Conservation (phyloP, 2,329 filamentous ascomycete genomes). For the Beauveria bassiana region DNA sequence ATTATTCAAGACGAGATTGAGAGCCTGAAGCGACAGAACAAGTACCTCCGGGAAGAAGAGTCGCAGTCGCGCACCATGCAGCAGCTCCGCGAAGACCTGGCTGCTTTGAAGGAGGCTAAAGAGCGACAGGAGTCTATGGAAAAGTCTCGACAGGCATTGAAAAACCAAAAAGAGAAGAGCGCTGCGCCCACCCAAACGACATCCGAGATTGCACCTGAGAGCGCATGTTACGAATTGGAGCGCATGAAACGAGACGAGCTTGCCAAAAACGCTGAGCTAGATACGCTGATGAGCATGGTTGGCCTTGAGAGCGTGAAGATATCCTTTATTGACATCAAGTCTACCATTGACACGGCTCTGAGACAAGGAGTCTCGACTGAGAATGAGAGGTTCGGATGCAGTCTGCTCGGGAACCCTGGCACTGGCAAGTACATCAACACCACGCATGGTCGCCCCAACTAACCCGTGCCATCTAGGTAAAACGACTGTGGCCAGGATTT, state of each 20-base stretch:
- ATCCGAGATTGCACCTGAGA: not conserved
- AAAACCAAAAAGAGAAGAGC: not conserved
- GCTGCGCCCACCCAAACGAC: not conserved
- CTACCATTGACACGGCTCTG: constrained; percentile 50
- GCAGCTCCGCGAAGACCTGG: constrained; percentile 40
- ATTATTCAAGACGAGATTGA: constrained; percentile 47
- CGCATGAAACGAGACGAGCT: constrained; percentile 46
- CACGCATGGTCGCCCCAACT: not conserved
- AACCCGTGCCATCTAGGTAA: constrained; percentile 36
- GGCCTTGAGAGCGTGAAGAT: constrained; percentile 63
- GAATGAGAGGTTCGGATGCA: constrained; percentile 53
- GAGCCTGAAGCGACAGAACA: constrained; percentile 34
- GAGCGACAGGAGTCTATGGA: constrained; percentile 11
- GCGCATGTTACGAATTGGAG: constrained; percentile 51
- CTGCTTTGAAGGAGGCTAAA: constrained; percentile 28
- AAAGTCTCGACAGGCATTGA: constrained; percentile 12
- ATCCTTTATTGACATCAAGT: constrained; percentile 55
- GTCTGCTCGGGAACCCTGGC: constrained; percentile 65
- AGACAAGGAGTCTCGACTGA: constrained; percentile 49
- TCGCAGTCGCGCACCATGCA: constrained; percentile 35
- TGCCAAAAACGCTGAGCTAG: constrained; percentile 45
- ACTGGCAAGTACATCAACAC: constrained; percentile 44
- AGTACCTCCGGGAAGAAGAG: constrained; percentile 36
- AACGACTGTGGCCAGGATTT: constrained; percentile 67
- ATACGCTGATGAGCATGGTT: constrained; percentile 61